Percentiles rank a stretch among this genome's conserved stretches.
These are phyloP conservation scores for Malus sieversii DNA, from an alignment of 306 rosid species.

Conservation along the genomic window DNA sequence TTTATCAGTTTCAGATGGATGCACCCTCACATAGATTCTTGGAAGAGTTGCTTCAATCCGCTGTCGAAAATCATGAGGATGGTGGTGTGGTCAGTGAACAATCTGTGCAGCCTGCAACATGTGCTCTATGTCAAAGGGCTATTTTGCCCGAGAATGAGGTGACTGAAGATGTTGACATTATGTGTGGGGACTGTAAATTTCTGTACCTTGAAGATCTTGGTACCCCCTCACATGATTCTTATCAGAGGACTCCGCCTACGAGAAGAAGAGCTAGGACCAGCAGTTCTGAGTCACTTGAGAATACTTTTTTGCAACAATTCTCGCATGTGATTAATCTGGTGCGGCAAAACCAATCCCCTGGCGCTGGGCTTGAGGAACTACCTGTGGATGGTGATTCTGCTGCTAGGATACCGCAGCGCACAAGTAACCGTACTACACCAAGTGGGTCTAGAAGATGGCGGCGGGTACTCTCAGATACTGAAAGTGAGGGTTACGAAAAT, in stretches of 20 bases:
- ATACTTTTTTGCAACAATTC: constrained; percentile 40
- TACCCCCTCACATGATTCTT: constrained; percentile 30
- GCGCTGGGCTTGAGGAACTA: constrained; percentile 43
- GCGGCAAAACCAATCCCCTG: constrained; percentile 40
- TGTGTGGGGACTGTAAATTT: constrained; percentile 91
- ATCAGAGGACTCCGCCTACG: constrained; percentile 31
- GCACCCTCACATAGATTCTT: constrained; percentile 31
- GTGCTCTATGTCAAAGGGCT: constrained; percentile 58
- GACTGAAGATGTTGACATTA: constrained; percentile 32
- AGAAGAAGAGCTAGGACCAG: constrained; percentile 51
- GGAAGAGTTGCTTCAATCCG: constrained; percentile 23
- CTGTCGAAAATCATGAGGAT: constrained; percentile 14
- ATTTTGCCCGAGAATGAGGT: constrained; percentile 44
- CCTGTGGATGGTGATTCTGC: constrained; percentile 39
- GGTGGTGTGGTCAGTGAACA: constrained; percentile 13
- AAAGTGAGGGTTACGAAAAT: constrained; percentile 75
- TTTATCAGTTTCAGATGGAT: constrained; percentile 52
- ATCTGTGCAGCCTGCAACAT: constrained; percentile 31
- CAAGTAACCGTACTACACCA: constrained; percentile 62
- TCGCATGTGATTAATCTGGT: constrained; percentile 35
- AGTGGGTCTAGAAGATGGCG: constrained; percentile 67
- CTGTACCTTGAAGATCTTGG: constrained; percentile 67
- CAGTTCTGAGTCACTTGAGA: constrained; percentile 62
- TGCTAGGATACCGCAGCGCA: constrained; percentile 35
- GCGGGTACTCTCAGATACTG: constrained; percentile 59